These are phyloP conservation scores for Avicennia marina DNA, from an alignment of 257 asterid species.

Conservation along the genomic window DNA sequence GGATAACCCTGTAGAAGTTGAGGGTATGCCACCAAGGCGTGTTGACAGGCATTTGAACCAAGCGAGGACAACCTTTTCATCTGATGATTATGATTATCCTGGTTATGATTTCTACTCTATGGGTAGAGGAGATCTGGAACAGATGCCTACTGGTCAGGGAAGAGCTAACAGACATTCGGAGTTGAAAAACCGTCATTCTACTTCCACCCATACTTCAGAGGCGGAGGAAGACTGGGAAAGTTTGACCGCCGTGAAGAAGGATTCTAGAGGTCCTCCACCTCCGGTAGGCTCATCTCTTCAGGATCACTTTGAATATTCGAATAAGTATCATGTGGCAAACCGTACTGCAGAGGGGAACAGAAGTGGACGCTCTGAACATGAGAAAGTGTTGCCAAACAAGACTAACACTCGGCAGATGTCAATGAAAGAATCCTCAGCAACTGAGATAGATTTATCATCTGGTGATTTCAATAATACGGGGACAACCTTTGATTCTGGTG, in stretches of 20 bases:
- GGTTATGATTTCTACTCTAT: slow-evolving; percentile 54
- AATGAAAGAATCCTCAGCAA: slow-evolving; percentile 47
- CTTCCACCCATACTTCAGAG: slow-evolving; percentile 41
- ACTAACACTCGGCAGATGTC: slow-evolving; percentile 25
- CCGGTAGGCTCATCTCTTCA: slow-evolving; percentile 60
- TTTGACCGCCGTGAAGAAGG: slow-evolving; percentile 15
- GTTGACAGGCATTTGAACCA: slow-evolving; percentile 26
- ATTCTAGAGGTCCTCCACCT: slow-evolving; percentile 38
- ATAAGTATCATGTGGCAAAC: slow-evolving; percentile 33
- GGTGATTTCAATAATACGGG: slow-evolving; percentile 71
- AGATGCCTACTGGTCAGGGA: slow-evolving; percentile 22
- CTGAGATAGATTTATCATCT: slow-evolving; percentile 80
- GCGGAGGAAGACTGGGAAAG: slow-evolving; percentile 36
- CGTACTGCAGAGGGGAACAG: slow-evolving; percentile 39
- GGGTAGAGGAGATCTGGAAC: slow-evolving; percentile 28
- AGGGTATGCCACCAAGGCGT: slow-evolving; percentile 10
- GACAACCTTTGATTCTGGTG: slow-evolving; percentile 69
- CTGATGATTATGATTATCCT: slow-evolving; percentile 62
- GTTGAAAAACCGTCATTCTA: slow-evolving; percentile 34
- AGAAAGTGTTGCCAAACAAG: slow-evolving; percentile 32
- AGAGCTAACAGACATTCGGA: slow-evolving; percentile 31
- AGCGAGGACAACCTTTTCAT: slow-evolving; percentile 40
- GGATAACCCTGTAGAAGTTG: slow-evolving; percentile 23
- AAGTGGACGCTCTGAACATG: slow-evolving; percentile 50
- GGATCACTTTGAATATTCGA: slow-evolving; percentile 66